Evolutionary conservation across 805 yeast genomes (phyloP), one percentile per base, ranked within the genome.

Genomic region (Yamadazyma sp.): DNA sequence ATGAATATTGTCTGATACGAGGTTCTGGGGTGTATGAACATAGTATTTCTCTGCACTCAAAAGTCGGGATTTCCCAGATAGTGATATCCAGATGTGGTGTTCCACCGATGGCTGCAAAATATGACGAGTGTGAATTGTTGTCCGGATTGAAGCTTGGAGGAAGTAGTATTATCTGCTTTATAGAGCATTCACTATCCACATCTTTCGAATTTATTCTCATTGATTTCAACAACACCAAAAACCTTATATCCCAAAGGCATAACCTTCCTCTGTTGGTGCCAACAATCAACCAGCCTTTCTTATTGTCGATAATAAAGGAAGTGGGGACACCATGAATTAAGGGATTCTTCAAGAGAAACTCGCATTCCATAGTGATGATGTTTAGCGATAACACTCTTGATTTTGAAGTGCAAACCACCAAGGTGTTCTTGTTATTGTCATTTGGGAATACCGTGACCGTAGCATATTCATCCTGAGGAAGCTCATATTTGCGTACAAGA

Each of bases 201-300:
- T 29, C 63, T 47, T 17, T 57, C 54, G 6, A 28, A 27, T 70
- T 73, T 30, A 87, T 70, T 7, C 73, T 72, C 79, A 88, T 84
- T 1, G 82, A 66, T 43, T 75, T 80, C 23, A 87, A 62, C 28
- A 74, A 62, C 0, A 83, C 41, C 23, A 70, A 70, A 55, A 88
- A 86, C 37, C 95, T 65, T 23, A 85, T 47, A 56, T 89, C 96
- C 95, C 96, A 89, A 11, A 91, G 59, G 45, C 79, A 80, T 20
- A 93, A 54, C 1, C 82, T 63, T 1, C 97, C 97, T 26, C 73
- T 74, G 0, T 75, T 63, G 0, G 96, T 86, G 0, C 96, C 97
- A 2, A 83, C 54, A 6, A 86, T 55, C 1, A 86, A 54, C 87
- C 96, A 87, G 4, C 73, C 62, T 17, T 66, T 60, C 11, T 68